Base-by-base conservation (phyloP, 495 filamentous ascomycete species). In the Hypoxylon crocopeplum region DNA sequence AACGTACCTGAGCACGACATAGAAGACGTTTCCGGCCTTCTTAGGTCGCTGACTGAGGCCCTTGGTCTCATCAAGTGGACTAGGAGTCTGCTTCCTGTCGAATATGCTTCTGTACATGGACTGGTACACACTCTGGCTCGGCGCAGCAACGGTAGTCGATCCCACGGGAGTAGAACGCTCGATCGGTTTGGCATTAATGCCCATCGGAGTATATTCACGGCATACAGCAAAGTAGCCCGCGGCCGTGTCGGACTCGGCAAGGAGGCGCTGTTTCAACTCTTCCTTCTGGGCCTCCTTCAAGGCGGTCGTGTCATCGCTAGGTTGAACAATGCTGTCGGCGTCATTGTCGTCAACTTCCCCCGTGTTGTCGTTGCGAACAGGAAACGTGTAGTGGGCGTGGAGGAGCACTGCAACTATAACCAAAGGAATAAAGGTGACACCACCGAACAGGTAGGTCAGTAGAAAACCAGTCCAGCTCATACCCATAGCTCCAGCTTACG, bases 41-140 rank as follows among this genome's bases (percentile, higher is more conserved):
- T 87, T 92, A 38, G 80, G 82, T 36, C 82, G 84, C 71, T 85
- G 89, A 52, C 81, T 81, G 52, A 56, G 69, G 24, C 48, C 56
- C 37, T 71, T 76, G 59, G 77, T 76, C 41, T 75, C 74, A 48
- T 82, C 79, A 10, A 80, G 47, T 4, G 80, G 80, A 6, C 75
- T 77, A 2, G 82, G 71, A 1, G 61, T 72, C 54, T 81, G 77
- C 63, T 89, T 93, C 41, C 94, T 84, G 58, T 98, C 93, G 68
- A 98, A 98, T 38, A 98, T 84, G 72, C 90, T 95, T 63, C 92
- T 79, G 71, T 98, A 98, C 94, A 98, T 97, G 70, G 88, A 86
- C 81, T 98, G 95, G 67, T 98, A 97, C 21, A 98, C 93, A 65
- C 91, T 95, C 32, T 88, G 91, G 69, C 91, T 95, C 57, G 91